Evolutionary conservation across 2,329 filamentous ascomycete species (phyloP), one percentile per base, ranked within the genome.

Genomic region (Fusarium sp.): DNA sequence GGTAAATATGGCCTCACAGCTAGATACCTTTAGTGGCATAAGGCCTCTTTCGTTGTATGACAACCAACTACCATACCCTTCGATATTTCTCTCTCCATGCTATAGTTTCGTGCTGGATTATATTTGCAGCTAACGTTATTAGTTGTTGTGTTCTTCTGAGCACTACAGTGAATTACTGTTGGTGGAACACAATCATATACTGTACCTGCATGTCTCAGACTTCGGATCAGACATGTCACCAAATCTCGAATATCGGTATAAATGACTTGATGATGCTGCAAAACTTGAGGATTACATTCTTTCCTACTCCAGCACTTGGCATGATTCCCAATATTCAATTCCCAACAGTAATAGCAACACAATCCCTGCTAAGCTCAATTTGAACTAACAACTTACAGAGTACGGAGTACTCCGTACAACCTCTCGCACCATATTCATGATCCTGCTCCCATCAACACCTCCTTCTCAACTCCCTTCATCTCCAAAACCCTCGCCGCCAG

Each of bases 401-500:
- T 32, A n/a, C n/a, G n/a, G n/a, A n/a, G n/a, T n/a, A n/a, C n/a
- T n/a, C n/a, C n/a, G n/a, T n/a, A 33, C 30, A 33, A 14, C 47
- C 19, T 40, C 43, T 20, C 27, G 13, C 9, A 30, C 6, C 27
- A 30, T 30, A 30, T n/a, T 27, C 52, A 48, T n/a, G 30, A 47
- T 17, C 33, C 43, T 23, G 25, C 48, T 19, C 51, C 65, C 47
- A 43, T 52, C 23, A 64, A 32, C 35, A 17, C 40, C 23, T 49
- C 30, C 40, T 60, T 56, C 20, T 25, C 45, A 35, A 60, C 41
- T 17, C 65, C 68, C 41, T 57, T 56, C 27, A 35, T 45, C 53
- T 61, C 56, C 35, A 71, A 37, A 20, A 67, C 65, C 43, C 27
- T 57, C 15, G 56, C 56, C 41, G 62, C 55, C 55, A 71, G 39